Evolutionary conservation across 768 basidiomycete species (phyloP), one percentile per base, ranked within the genome.

Genomic region (Boletus subcaerulescens): DNA sequence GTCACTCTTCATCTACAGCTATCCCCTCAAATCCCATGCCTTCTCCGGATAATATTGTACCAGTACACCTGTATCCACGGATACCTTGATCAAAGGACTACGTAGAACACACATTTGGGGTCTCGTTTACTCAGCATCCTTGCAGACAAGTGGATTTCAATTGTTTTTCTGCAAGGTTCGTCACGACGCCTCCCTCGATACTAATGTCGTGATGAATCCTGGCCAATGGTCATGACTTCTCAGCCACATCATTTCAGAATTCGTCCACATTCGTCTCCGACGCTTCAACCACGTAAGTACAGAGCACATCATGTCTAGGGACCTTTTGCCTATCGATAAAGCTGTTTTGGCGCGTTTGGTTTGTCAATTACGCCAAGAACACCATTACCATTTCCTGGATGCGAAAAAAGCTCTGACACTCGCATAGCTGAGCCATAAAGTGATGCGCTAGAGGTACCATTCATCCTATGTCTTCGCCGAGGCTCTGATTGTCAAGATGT

Each of bases 1-100:
- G 79, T 62, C 82, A 77, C 53, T 59, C 69, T 45, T 56, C 72
- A 52, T 50, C 76, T 48, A 59, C 73, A 43, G 59, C 70, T 39
- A 57, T 56, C 15, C 42, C 56, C 13, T 58, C 68, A 57, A 74
- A 68, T 47, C 42, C 73, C 35, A 57, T 66, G 11, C 49, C 58
- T 53, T 45, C 59, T 45, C 41, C 46, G 54, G 61, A 73, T 63
- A 59, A 57, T 68, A 50, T 62, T 64, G 64, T 71, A 63, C 52
- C 62, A 63, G 64, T 65, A 63, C 58, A 53, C 55, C 41, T 71
- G 62, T 70, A 70, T 61, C 60, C 60, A 61, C 70, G 69, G 67
- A 71, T 62, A 68, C 69, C 41, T 57, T 63, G 60, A 65, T 62
- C 46, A 58, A 57, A 58, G 46, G 47, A 54, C 55, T 56, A 41